Evolutionary conservation across 2,329 filamentous ascomycete species (phyloP).

Genomic region (Paecilomyces sp.): DNA sequence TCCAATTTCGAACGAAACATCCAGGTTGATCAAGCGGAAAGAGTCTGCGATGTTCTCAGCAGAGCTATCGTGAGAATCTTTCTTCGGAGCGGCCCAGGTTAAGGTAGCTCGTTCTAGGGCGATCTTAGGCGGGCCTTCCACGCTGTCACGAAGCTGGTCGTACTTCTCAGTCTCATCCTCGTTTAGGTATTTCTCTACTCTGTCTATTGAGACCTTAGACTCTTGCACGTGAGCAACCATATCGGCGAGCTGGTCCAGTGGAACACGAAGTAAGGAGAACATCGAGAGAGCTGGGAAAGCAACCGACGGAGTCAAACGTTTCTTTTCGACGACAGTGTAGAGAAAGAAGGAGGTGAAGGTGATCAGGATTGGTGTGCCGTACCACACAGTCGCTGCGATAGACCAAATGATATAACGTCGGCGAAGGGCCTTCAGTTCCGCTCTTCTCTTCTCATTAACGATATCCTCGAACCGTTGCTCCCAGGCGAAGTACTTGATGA

Average conservation of each 20-base stretch:
- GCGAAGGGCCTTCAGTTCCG: constrained; percentile 71
- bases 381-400: constrained; percentile 87
- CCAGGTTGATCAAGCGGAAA: constrained; percentile 75
- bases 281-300: constrained; percentile 95
- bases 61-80: constrained; percentile 48
- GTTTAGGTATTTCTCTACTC: constrained; percentile 86
- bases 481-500: constrained; percentile 99
- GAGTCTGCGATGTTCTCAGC: constrained; percentile 61
- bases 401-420: constrained; percentile 88
- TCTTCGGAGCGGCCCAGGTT: constrained; percentile 67
- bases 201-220: constrained; percentile 91
- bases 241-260: constrained; percentile 90
- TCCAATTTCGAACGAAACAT: constrained; percentile 76
- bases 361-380: constrained; percentile 88
- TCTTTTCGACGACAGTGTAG: constrained; percentile 84
- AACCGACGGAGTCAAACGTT: constrained; percentile 81
- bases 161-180: constrained; percentile 98
- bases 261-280: constrained; percentile 87
- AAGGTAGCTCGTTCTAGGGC: constrained; percentile 81
- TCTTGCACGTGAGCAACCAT: constrained; percentile 99
- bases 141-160: constrained; percentile 66
- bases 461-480: constrained; percentile 81
- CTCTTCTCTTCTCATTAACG: constrained; percentile 79
- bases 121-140: constrained; percentile 65
- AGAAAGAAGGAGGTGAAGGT: constrained; percentile 94